phyloP scores from a whole-genome alignment of 345 rosid genomes.

The Diplotaxis tenuifolia region DNA sequence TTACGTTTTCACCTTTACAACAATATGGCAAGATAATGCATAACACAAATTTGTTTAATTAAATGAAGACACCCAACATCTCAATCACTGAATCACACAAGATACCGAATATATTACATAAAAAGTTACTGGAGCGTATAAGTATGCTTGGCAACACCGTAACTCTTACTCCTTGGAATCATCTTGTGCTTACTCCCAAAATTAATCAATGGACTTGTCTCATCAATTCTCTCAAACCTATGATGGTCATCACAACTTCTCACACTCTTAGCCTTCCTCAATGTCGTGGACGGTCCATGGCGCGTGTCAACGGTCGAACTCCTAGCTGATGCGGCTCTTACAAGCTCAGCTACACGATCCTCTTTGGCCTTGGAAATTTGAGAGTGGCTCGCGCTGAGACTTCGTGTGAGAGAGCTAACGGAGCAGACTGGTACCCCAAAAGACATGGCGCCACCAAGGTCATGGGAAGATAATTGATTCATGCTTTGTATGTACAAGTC shows the following conservation, averaged over 20 bases:
- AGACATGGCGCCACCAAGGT: not conserved
- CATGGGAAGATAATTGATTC: not conserved
- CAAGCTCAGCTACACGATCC: slow-evolving; percentile 49
- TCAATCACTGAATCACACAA: slow-evolving; percentile 1
- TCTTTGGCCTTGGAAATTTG: slow-evolving; percentile 20
- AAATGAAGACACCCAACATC: not conserved
- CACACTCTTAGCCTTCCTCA: slow-evolving; percentile 22
- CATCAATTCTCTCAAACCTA: slow-evolving; percentile 70
- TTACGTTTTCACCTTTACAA: not conserved
- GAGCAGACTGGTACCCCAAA: not conserved
- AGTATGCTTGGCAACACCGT: slow-evolving; percentile 11
- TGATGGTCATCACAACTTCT: slow-evolving; percentile 41
- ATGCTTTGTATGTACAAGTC: not conserved
- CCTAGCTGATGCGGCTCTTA: slow-evolving; percentile 53
- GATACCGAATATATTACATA: not conserved
- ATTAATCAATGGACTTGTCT: slow-evolving; percentile 39
- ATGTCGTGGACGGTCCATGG: not conserved
- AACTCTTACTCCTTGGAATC: slow-evolving; percentile 45
- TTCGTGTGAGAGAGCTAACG: not conserved
- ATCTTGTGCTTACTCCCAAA: slow-evolving; percentile 41
- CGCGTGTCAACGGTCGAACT: slow-evolving; percentile 15
- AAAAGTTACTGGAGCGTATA: not conserved
- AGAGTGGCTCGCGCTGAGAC: slow-evolving; percentile 40
- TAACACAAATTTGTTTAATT: not conserved
- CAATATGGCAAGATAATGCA: slow-evolving; percentile 8